Conservation (phyloP, 371 early-diverging fungal genomes). For the Circinella minor region DNA sequence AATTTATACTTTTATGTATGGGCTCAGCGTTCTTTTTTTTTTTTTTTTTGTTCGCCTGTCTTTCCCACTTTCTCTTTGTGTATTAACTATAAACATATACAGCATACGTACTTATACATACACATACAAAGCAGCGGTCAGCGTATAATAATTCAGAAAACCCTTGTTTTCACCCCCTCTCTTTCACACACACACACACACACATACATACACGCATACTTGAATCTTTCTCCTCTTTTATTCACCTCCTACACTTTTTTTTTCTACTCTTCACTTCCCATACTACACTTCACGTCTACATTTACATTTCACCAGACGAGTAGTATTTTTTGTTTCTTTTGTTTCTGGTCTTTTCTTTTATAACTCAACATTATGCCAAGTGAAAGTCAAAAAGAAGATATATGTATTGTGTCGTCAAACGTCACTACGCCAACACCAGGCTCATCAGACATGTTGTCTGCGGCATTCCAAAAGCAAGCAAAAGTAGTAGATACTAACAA, state of each 20-base stretch:
- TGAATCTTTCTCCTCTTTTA: no score
- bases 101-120: no score
- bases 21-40: conserved; percentile 1
- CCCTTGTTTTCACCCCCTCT: background rate
- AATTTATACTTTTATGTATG: background rate
- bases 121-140: no score
- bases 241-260: background rate
- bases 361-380: background rate
- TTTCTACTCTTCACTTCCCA: background rate
- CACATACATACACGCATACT: no score
- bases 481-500: background rate
- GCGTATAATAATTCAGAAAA: no score
- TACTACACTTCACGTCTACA: background rate
- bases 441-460: conserved; percentile 8
- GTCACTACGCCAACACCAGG: background rate
- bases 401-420: conserved; percentile 3
- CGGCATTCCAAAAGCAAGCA: conserved; percentile 13
- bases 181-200: background rate
- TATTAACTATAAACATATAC: no score
- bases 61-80: background rate
- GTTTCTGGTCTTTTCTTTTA: no score
- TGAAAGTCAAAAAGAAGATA: background rate
- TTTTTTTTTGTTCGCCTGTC: background rate
- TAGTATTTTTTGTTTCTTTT: background rate
- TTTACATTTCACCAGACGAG: no score